Evolutionary conservation across 768 basidiomycete genomes (phyloP).

Genomic region (Amanita subjunquillea): DNA sequence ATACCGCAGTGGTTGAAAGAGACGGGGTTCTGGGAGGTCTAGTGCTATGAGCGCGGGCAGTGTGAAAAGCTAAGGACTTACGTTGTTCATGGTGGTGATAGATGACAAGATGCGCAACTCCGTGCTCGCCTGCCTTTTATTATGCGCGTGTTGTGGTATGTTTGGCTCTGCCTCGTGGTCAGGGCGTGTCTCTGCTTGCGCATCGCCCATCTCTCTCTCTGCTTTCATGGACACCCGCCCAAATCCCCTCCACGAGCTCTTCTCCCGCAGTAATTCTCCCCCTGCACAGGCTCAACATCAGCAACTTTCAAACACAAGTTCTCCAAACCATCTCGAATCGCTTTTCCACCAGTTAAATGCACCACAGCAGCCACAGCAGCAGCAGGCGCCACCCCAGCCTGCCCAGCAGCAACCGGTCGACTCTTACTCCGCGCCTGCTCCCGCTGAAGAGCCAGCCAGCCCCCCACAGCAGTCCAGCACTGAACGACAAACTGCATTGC

Average conservation of each 20-base stretch:
- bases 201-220: constrained; percentile 8
- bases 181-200: constrained; percentile 23
- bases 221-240: constrained; percentile 30
- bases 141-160: constrained; percentile 8
- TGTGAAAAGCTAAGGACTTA: constrained; percentile 14
- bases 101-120: background rate
- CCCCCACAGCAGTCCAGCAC: constrained; percentile 25
- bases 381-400: background rate
- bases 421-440: constrained; percentile 24
- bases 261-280: constrained; percentile 25
- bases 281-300: constrained; percentile 8
- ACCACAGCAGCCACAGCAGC: constrained; percentile 25
- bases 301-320: constrained; percentile 31
- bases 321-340: constrained; percentile 55
- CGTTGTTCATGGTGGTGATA: constrained; percentile 30
- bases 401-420: constrained; percentile 3
- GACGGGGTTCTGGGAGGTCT: constrained; percentile 26
- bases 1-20: constrained; percentile 35
- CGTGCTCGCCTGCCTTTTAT: background rate
- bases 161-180: constrained; percentile 33
- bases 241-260: constrained; percentile 36
- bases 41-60: constrained; percentile 4
- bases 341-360: constrained; percentile 49
- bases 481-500: constrained; percentile 63
- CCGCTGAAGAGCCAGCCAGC: constrained; percentile 29